Percentiles rank a stretch among this genome's conserved stretches.
Conservation (phyloP, 2,329 filamentous ascomycete genomes). For the Calonectria montana region DNA sequence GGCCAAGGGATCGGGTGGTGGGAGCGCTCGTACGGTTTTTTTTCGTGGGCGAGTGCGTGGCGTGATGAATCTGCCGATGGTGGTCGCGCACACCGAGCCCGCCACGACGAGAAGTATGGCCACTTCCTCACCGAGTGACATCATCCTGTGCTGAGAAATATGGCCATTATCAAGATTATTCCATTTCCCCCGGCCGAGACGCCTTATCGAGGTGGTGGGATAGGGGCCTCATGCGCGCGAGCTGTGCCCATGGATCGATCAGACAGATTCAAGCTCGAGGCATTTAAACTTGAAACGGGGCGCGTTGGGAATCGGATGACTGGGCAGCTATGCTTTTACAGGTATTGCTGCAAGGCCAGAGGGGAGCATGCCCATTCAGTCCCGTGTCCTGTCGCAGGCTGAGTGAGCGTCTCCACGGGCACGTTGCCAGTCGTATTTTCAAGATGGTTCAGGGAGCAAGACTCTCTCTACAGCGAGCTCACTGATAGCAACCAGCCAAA, state of each 20-base stretch:
- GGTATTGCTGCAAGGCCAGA: neutral
- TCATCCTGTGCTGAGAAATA: conserved; percentile 14
- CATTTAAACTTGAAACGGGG: conserved; percentile 8
- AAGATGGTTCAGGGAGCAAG: no score
- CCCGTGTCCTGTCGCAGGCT: no score
- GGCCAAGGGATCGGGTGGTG: neutral
- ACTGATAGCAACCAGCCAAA: neutral
- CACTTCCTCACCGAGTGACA: conserved; percentile 14
- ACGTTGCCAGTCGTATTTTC: no score
- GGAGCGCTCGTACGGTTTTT: conserved; percentile 16
- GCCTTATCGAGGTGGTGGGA: neutral
- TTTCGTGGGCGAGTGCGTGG: conserved; percentile 3
- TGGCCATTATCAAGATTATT: neutral
- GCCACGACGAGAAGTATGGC: neutral
- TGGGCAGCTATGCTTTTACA: neutral
- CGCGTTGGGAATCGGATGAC: neutral
- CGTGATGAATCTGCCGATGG: conserved; percentile 12
- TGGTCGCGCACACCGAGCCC: neutral
- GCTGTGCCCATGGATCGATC: neutral
- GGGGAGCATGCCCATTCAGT: no score
- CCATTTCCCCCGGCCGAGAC: neutral
- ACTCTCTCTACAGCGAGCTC: no score
- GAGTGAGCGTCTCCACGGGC: no score
- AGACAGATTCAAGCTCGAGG: neutral
- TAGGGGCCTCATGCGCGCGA: neutral